phyloP scores from a whole-genome alignment of 1,139 yeast species.

The Protomyces pachydermus region DNA sequence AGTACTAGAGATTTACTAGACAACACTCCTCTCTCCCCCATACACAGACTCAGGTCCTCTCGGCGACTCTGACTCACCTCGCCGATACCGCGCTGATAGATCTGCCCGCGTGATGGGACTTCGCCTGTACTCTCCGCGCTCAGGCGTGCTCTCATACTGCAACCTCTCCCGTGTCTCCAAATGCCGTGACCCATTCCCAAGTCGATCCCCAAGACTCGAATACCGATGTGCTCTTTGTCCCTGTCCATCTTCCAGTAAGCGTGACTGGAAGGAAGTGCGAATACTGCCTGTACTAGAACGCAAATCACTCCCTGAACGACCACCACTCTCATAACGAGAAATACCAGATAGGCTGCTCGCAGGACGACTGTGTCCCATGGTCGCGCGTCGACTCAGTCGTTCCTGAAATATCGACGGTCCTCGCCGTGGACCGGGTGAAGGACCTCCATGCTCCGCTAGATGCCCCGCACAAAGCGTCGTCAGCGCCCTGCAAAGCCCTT shows the following conservation, averaged over 20 bases:
- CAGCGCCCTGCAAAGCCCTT: conserved; percentile 2
- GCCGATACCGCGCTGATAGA: not conserved
- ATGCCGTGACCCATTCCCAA: not conserved
- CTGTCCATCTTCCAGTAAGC: not conserved
- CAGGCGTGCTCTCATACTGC: not conserved
- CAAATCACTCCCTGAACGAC: not conserved
- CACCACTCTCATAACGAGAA: not conserved
- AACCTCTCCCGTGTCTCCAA: not conserved
- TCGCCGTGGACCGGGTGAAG: not conserved
- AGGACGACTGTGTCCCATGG: not conserved
- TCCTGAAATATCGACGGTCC: not conserved
- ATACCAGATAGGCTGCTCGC: not conserved
- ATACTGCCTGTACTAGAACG: not conserved
- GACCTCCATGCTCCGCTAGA: not conserved
- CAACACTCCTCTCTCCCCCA: too few relatives aligned
- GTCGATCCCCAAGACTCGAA: not conserved
- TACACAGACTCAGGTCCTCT: not conserved
- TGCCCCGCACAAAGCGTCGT: not conserved
- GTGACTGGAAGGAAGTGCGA: not conserved
- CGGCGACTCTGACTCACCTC: not conserved
- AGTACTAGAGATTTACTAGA: too few relatives aligned
- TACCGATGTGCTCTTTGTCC: not conserved
- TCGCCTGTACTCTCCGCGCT: not conserved
- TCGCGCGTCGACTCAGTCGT: not conserved
- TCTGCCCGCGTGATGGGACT: not conserved